Conservation (phyloP, 257 asterid species). For the Leonotis leonurus region DNA sequence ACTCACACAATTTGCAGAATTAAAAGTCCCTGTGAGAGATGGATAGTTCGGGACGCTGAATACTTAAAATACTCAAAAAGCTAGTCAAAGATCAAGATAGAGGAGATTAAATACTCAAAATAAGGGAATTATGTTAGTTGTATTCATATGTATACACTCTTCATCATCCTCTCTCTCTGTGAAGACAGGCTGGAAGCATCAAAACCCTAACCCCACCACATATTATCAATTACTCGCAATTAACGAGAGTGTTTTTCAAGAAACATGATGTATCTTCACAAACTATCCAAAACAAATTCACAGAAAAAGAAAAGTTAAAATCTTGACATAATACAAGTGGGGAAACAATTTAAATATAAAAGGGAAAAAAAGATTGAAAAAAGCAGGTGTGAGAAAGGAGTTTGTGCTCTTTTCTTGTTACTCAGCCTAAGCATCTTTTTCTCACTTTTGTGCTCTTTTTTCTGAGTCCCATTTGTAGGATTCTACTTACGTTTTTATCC, state of each 20-base stretch:
- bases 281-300: no score
- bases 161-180: constrained; percentile 21
- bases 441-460: constrained; percentile 35
- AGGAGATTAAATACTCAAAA: no score
- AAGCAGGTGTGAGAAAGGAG: constrained; percentile 36
- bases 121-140: no score
- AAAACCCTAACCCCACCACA: constrained; percentile 57
- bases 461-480: constrained; percentile 38
- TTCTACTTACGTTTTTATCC: constrained; percentile 26
- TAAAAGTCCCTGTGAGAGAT: no score
- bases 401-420: constrained; percentile 52
- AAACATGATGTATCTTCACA: constrained; percentile 26
- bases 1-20: no score
- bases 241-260: constrained; percentile 36
- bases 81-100: no score
- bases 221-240: constrained; percentile 35
- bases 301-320: neutral
- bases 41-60: no score
- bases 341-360: constrained; percentile 1
- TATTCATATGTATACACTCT: no score
- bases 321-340: constrained; percentile 8
- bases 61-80: no score
- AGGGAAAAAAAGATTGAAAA: constrained; percentile 18
- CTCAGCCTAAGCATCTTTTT: constrained; percentile 63
- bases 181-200: constrained; percentile 66